phyloP scores from a whole-genome alignment of 108 stramenopile genomes.

The Fragilariopsis cylindrus region DNA sequence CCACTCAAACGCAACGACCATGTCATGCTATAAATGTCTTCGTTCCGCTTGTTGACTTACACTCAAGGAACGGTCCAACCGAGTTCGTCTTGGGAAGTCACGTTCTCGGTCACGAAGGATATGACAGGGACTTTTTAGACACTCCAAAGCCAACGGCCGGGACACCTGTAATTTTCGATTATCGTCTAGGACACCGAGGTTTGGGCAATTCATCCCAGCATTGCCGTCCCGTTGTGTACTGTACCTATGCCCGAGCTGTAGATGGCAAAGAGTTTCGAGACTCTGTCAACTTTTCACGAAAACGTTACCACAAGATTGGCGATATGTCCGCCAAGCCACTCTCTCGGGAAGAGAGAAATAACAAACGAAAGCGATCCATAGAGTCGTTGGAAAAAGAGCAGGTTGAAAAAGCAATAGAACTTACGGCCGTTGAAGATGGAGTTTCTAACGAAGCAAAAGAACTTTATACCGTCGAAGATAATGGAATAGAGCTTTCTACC shows the following conservation, averaged over 20 bases:
- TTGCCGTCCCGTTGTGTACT: conserved; percentile 81
- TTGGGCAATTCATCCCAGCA: conserved; percentile 60
- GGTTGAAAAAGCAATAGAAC: background rate
- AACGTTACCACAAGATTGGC: conserved; percentile 77
- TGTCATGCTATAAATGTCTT: conserved; percentile 92
- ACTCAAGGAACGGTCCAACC: conserved; percentile 74
- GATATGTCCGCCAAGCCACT: conserved; percentile 65
- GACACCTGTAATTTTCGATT: conserved; percentile 85
- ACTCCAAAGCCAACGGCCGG: conserved; percentile 71
- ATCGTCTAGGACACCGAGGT: conserved; percentile 84
- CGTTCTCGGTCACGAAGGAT: conserved; percentile 77
- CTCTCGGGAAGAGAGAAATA: conserved; percentile 68
- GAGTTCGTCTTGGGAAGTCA: conserved; percentile 88
- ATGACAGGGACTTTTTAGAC: conserved; percentile 60
- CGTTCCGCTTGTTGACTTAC: conserved; percentile 81
- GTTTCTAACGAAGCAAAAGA: too few relatives aligned
- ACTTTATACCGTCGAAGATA: too few relatives aligned
- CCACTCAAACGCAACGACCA: conserved; percentile 64
- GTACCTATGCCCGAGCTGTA: conserved; percentile 73
- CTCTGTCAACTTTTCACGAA: conserved; percentile 80
- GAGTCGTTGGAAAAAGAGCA: conserved; percentile 17
- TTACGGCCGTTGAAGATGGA: too few relatives aligned
- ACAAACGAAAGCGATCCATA: conserved; percentile 45
- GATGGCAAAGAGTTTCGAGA: conserved; percentile 81
- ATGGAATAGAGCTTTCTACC: too few relatives aligned